Percentiles rank a stretch among this genome's conserved stretches.
These are phyloP conservation scores for Colletotrichum tamarilloi DNA, from an alignment of 2,329 filamentous ascomycete genomes.

Conservation along the genomic window DNA sequence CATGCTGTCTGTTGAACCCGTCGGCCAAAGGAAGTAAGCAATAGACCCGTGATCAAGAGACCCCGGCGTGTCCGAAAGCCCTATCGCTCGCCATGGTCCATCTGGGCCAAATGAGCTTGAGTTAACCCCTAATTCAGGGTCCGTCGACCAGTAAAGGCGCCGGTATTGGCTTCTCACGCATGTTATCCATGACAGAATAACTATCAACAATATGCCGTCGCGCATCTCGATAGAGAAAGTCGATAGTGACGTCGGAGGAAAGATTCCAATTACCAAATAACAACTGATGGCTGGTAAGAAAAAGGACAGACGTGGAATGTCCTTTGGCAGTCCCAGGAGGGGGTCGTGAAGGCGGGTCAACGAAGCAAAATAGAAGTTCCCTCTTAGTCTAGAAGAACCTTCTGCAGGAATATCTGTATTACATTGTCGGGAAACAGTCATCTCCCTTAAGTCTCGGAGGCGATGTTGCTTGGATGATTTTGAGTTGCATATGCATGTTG, in stretches of 20 bases:
- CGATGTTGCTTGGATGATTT: neutral
- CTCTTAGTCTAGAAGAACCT: neutral
- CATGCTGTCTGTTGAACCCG: neutral
- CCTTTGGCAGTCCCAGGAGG: neutral
- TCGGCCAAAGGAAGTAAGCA: neutral
- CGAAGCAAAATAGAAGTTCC: neutral
- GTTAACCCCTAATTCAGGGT: neutral
- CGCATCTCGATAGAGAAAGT: neutral
- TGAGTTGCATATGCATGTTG: neutral
- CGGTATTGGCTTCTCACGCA: neutral
- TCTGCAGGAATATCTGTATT: neutral
- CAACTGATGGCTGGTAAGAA: neutral
- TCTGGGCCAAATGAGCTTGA: neutral
- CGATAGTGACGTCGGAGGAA: neutral
- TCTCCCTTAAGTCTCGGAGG: neutral
- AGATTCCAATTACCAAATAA: neutral
- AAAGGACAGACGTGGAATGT: neutral
- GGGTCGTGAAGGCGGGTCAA: neutral
- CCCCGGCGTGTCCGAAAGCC: neutral
- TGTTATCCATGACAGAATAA: neutral
- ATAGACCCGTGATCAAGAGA: neutral
- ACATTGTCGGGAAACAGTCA: neutral
- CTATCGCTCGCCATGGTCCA: neutral
- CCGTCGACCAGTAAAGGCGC: neutral
- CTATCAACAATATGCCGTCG: neutral